These are phyloP conservation scores for Colletotrichum lentis DNA, from an alignment of 2,329 filamentous ascomycete genomes.

Conservation along the genomic window DNA sequence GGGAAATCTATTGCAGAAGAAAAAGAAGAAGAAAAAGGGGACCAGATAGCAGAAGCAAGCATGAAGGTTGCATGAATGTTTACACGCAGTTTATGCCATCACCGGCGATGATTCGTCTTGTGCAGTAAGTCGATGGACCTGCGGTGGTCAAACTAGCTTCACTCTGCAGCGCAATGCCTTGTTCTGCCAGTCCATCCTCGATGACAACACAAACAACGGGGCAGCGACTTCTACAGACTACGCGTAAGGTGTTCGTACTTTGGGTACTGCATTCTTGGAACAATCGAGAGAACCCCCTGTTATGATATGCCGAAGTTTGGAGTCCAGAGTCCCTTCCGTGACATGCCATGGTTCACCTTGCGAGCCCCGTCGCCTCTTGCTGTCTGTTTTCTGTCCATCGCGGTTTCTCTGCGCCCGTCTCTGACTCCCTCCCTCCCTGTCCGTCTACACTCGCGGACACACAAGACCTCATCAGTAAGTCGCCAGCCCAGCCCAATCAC, in stretches of 20 bases:
- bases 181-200: slow-evolving; percentile 14
- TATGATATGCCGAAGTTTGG: not conserved
- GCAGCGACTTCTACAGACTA: not conserved
- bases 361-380: not conserved
- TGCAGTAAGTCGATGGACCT: too few species aligned
- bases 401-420: not conserved
- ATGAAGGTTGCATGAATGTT: slow-evolving; percentile 33
- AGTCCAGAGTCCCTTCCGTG: slow-evolving; percentile 13
- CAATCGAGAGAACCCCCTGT: slow-evolving; percentile 14
- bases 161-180: slow-evolving; percentile 13
- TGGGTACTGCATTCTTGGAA: not conserved
- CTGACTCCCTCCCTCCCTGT: not conserved
- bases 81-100: slow-evolving; percentile 11
- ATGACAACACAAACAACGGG: slow-evolving; percentile 31
- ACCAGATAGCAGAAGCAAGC: not conserved
- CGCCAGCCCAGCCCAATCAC: slow-evolving; percentile 1
- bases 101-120: slow-evolving; percentile 6
- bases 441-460: not conserved
- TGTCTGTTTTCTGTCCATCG: not conserved
- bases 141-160: not conserved
- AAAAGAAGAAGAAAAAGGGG: slow-evolving; percentile 7
- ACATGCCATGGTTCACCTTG: slow-evolving; percentile 22
- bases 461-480: not conserved
- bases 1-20: not conserved
- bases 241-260: too few species aligned